A percentile compares a stretch with the other conserved stretches of the same genome.
Evolutionary conservation across 2,329 filamentous ascomycete species (phyloP).

Genomic region (Tolypocladium capitatum): DNA sequence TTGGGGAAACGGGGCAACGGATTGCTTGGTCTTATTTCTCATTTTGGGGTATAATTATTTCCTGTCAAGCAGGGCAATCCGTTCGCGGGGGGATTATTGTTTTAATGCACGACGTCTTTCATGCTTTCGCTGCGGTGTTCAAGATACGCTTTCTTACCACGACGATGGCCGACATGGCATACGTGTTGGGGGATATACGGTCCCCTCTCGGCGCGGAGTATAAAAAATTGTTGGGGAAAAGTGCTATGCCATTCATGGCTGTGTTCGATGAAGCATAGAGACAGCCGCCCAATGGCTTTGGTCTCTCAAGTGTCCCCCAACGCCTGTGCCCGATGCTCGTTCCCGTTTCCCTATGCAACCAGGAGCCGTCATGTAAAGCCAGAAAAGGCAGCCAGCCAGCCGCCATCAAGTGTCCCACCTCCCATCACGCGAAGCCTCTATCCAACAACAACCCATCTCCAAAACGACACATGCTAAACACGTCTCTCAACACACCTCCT

Average conservation of each 20-base stretch:
- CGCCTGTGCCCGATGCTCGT: constrained; percentile 1
- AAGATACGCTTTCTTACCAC: not conserved
- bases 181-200: not conserved
- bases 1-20: not conserved
- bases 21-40: not conserved
- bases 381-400: not conserved
- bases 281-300: not conserved
- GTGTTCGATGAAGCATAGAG: not conserved
- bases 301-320: constrained; percentile 6
- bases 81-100: not conserved
- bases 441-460: not conserved
- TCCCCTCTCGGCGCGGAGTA: not conserved
- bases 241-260: not conserved
- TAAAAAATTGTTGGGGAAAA: not conserved
- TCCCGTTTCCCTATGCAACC: not conserved
- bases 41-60: not conserved
- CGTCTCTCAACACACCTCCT: not conserved
- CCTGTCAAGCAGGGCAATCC: not conserved
- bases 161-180: not conserved
- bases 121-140: not conserved
- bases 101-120: not conserved
- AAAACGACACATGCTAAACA: not conserved
- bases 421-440: not conserved
- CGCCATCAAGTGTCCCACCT: not conserved
- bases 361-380: not conserved